phyloP scores from a whole-genome alignment of 306 rosid genomes.

The Prosopis cineraria region DNA sequence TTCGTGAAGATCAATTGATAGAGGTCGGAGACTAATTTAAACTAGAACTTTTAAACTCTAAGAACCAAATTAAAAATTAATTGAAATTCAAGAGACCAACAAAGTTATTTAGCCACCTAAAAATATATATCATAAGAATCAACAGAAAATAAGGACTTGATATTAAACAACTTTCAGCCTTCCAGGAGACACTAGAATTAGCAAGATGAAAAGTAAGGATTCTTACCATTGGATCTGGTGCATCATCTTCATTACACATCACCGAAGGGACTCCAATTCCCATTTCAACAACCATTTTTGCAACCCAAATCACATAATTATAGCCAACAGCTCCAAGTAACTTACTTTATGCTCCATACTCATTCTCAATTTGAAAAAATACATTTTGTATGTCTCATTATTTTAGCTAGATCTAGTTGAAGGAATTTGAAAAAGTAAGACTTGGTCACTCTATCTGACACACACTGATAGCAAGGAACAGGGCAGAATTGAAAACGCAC shows the following conservation, averaged over 20 bases:
- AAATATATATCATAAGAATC: slow-evolving; percentile 6
- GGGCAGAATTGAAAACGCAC: no score
- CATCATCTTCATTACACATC: slow-evolving; percentile 99
- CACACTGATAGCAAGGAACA: no score
- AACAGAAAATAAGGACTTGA: no score
- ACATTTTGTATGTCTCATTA: slow-evolving; percentile 8
- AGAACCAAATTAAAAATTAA: not conserved
- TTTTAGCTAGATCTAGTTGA: slow-evolving; percentile 31
- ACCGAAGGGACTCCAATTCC: slow-evolving; percentile 98
- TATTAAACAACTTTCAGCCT: slow-evolving; percentile 23
- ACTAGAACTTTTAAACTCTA: not conserved
- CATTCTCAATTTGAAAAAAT: slow-evolving; percentile 84
- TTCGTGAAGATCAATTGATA: not conserved
- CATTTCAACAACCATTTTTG: slow-evolving; percentile 90
- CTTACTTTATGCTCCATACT: slow-evolving; percentile 90
- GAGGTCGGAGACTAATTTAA: not conserved
- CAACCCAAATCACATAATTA: slow-evolving; percentile 91
- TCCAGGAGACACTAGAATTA: not conserved
- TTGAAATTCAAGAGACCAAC: not conserved
- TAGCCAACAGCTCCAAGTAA: slow-evolving; percentile 79
- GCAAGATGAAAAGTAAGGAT: slow-evolving; percentile 17
- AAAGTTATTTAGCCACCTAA: not conserved
- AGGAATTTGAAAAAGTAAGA: no score
- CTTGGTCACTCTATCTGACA: no score
- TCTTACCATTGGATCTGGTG: slow-evolving; percentile 98